Percentiles rank a stretch among this genome's conserved stretches.
Evolutionary conservation across 345 rosid genomes (phyloP).

Genomic region (Rhizophora apiculata): DNA sequence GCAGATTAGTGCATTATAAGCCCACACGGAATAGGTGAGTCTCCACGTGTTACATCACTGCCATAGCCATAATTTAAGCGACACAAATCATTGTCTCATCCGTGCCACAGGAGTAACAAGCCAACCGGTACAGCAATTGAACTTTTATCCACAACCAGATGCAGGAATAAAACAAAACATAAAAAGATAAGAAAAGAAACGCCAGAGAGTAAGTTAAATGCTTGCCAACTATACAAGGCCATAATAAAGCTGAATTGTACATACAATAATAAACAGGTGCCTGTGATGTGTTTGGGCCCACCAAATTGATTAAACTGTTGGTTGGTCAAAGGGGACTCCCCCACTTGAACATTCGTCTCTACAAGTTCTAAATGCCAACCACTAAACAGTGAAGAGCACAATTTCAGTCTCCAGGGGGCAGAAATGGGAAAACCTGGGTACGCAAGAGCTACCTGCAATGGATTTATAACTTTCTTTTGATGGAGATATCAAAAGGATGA

Average conservation of each 20-base stretch:
- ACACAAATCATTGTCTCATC: neutral
- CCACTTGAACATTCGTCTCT: too few relatives aligned
- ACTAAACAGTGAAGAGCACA: too few relatives aligned
- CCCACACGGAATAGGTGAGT: neutral
- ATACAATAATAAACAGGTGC: too few relatives aligned
- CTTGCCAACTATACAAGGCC: too few relatives aligned
- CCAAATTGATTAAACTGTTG: too few relatives aligned
- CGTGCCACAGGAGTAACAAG: neutral
- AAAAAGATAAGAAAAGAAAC: neutral
- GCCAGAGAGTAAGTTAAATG: neutral
- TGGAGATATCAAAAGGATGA: conserved; percentile 10
- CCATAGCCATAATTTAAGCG: neutral
- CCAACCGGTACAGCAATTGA: neutral
- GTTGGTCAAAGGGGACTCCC: too few relatives aligned
- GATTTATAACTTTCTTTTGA: conserved; percentile 20
- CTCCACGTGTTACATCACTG: neutral
- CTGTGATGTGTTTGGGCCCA: too few relatives aligned
- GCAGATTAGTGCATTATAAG: neutral
- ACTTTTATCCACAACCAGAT: neutral
- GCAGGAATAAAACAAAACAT: too few relatives aligned
- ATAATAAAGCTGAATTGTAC: too few relatives aligned
- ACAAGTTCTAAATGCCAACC: too few relatives aligned
- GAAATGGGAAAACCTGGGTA: neutral
- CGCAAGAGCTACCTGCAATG: conserved; percentile 38
- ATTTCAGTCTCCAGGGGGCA: too few relatives aligned